Base-by-base conservation (phyloP, 805 yeast species). In the Allodekkera sacchari region DNA sequence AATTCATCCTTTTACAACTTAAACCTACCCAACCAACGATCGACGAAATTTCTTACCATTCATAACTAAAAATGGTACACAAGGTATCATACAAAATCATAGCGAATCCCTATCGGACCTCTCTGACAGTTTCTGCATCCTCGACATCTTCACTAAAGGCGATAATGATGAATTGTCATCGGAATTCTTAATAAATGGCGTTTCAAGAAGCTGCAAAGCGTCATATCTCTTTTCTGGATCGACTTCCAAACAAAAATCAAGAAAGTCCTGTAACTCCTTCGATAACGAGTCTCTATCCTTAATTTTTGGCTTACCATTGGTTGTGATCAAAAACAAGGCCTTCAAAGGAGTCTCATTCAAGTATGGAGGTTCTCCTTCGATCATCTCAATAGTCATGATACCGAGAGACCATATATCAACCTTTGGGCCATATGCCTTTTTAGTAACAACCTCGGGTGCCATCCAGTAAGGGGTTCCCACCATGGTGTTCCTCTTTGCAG, bases 381-480 rank as follows among this genome's bases (percentile, higher is more conserved):
- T 80, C 92, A 81, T 81, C 50, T 81, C 92, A 42, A 81, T 82
- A 3, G 88, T 77, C 92, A 81, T 81, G 41, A 81, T 82, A 28
- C 92, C 92, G 36, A 81, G 57, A 3, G 84, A 76, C 92, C 92
- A 81, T 16, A 82, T 77, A 48, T 81, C 92, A 18, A 81, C 85
- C 51, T 82, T 82, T 31, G 81, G 83, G 30, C 81, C 92, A 48
- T 81, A 81, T 41, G 80, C 85, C 47, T 80, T 78, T 47, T 78
- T 83, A 44, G 74, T 75, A 24, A 81, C 87, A 27, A 81, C 87
- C 55, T 81, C 92, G 2, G 92, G 92, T 1, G 92, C 92, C 92
- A 81, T 81, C 92, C 92, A 81, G 55, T 81, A 81, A 7, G 92
- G 89, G 1, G 92, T 81, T 6, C 92, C 92, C 4, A 81, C 92